These are phyloP conservation scores for Podospora conica DNA, from an alignment of 495 filamentous ascomycete genomes.

Conservation along the genomic window DNA sequence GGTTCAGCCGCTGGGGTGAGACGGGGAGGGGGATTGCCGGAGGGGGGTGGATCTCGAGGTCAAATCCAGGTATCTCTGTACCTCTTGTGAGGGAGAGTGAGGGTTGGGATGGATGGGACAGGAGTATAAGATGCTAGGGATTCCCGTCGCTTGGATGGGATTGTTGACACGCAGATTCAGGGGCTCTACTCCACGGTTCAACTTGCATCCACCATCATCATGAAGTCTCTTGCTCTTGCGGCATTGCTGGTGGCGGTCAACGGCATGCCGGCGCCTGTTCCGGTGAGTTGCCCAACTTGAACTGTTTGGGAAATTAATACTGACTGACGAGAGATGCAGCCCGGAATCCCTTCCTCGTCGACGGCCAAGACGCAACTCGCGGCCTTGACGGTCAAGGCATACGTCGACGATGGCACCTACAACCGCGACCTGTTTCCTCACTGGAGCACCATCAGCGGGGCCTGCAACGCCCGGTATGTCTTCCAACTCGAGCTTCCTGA, in stretches of 20 bases:
- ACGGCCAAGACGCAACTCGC: conserved; percentile 51
- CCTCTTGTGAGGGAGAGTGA: too few relatives aligned
- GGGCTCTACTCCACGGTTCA: background rate
- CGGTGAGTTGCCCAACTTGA: conserved; percentile 32
- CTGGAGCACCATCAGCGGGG: conserved; percentile 58
- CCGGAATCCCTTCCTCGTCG: conserved; percentile 52
- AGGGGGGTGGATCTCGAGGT: background rate
- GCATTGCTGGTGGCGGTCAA: background rate
- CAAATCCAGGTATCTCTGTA: too few relatives aligned
- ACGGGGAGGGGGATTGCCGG: background rate
- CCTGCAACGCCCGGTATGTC: conserved; percentile 47
- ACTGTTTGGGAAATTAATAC: conserved; percentile 9
- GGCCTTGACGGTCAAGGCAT: conserved; percentile 46
- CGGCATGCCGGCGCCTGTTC: background rate
- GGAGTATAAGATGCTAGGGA: background rate
- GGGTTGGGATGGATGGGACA: background rate
- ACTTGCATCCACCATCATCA: background rate
- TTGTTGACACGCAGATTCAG: background rate
- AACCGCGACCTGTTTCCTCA: conserved; percentile 58
- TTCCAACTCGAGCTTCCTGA: background rate
- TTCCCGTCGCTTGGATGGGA: background rate
- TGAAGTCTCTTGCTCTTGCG: background rate
- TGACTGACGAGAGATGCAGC: conserved; percentile 26
- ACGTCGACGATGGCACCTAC: conserved; percentile 50
- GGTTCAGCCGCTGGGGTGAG: background rate